Evolutionary conservation across 768 basidiomycete species (phyloP), one percentile per base, ranked within the genome.

Genomic region (Lactarius tabidus): DNA sequence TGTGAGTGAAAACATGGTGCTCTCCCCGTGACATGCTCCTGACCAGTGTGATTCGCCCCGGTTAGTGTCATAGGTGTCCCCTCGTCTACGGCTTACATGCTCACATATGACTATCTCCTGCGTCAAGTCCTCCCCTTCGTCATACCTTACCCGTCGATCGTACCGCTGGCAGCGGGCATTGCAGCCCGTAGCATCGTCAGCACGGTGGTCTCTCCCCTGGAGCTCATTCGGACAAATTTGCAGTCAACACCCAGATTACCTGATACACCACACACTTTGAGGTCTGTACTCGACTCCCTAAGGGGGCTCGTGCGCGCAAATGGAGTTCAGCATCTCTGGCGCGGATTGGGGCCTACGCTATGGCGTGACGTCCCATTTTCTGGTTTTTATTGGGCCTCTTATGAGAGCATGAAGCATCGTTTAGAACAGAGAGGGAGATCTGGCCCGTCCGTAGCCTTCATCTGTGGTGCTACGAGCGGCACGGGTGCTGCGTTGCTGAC

Each of bases 321-420:
- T 52, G 96, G 95, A 7, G 70, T 87, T 7, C 75, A 78, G 12
- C 88, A 84, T 57, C 81, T 98, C 31, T 99, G 94, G 93, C 82
- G 93, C 60, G 97, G 97, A 0, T 80, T 99, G 9, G 90, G 90
- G 1, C 85, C 95, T 2, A 96, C 94, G 6, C 80, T 99, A 10
- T 98, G 95, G 95, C 84, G 97, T 57, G 97, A 99, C 71, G 95
- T 98, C 7, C 96, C 97, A 0, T 99, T 99, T 74, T 94, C 92
- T 45, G 97, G 95, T 14, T 79, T 96, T 36, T 99, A 99, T 72
- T 99, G 97, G 97, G 92, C 93, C 5, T 87, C 90, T 29, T 98
- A 98, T 73, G 96, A 99, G 74, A 78, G 84, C 0, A 84, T 86
- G 77, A 98, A 97, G 78, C 78, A 79, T 23, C 70, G 75, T 18